Conservation (phyloP, 208 protist genomes). For the Acanthamoeba royreba region DNA sequence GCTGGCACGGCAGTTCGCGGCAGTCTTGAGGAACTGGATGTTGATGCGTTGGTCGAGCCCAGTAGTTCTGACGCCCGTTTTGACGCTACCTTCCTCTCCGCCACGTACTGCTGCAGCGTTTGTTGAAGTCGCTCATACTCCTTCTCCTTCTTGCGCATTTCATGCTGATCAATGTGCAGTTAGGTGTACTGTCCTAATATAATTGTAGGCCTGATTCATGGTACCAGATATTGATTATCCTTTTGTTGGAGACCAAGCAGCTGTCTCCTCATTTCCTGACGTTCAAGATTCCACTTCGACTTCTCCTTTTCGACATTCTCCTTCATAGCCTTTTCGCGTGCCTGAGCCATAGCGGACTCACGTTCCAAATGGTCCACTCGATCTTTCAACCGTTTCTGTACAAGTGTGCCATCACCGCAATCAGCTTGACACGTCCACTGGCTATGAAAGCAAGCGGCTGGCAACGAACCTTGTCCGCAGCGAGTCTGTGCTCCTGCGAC, state of each 20-base stretch:
- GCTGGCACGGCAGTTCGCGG: not conserved
- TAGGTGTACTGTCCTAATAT: too few species aligned
- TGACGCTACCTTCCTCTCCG: not conserved
- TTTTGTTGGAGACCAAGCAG: not conserved
- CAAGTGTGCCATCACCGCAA: not conserved
- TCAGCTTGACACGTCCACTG: not conserved
- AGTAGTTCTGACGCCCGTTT: not conserved
- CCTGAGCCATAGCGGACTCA: not conserved
- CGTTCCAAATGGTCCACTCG: not conserved
- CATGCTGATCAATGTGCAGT: not conserved
- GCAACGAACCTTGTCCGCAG: not conserved
- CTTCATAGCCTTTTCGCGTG: not conserved
- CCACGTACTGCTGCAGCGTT: slow-evolving; percentile 4
- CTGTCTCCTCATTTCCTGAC: not conserved
- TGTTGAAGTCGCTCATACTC: not conserved
- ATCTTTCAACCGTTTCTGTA: not conserved
- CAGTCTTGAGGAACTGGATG: not conserved
- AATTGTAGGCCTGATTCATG: too few species aligned
- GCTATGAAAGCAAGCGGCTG: too few species aligned
- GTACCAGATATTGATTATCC: not conserved
- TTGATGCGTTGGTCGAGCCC: not conserved
- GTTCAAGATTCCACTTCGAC: not conserved
- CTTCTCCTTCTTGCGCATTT: not conserved
- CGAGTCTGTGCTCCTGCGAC: not conserved
- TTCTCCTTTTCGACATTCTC: not conserved